Base-by-base conservation (phyloP, 2,329 filamentous ascomycete species). In the Aaosphaeria pasadenensis region DNA sequence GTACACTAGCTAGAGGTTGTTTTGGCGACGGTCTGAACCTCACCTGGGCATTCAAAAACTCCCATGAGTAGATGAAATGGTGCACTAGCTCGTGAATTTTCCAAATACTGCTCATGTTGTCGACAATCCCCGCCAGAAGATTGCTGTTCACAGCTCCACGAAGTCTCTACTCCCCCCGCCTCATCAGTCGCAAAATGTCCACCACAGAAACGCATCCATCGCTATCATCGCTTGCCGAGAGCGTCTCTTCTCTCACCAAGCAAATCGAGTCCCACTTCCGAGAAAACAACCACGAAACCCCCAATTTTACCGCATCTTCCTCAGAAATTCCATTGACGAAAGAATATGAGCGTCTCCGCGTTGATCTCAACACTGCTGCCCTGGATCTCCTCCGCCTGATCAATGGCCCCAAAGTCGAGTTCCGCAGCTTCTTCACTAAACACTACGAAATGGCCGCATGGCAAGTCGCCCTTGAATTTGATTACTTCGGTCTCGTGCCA, bases 371-470 rank as follows among this genome's bases (percentile, higher is more conserved):
- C 30, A 43, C 42, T 29, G 40, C 44, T 9, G 47, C 50, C 17
- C 7, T n/a, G 5, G 45, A 47, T 38, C 43, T 52, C 11, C 41
- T 44, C 6, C 43, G n/a, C 4, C 47, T 52, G 7, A 47, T 52
- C 6, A 48, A 49, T 28, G 50, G 50, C 11, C 50, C 50, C 6
- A 44, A 43, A 31, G n/a, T 11, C 5, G 7, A 40, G 6, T 39
- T 50, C 6, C 50, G 47, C n/a, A 28, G 29, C 9, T 43, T 44
- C 13, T 42, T 47, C 47, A 45, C 24, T 13, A 44, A 17, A 6
- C 43, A 48, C 35, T 42, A 49, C 35, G 52, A 55, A 11, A 36
- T 55, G 5, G 52, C 47, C 7, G 52, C 52, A 13, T 51, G 29
- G 24, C 52, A 55, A 42, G 43, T 55, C 13, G 52, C 52, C 6